phyloP scores from a whole-genome alignment of 129 eudicot species.

The Centaurea solstitialis region DNA sequence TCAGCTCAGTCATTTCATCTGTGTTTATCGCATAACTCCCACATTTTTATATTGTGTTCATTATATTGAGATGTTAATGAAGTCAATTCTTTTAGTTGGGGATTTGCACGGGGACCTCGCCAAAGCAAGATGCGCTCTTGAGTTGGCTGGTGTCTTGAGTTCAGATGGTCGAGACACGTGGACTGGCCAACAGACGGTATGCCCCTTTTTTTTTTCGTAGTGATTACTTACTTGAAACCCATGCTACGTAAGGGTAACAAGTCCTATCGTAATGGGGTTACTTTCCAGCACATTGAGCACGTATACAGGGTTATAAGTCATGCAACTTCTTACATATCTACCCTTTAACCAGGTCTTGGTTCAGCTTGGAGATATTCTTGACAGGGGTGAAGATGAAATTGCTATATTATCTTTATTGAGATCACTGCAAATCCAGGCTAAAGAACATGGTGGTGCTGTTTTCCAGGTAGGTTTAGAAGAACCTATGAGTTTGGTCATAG shows the following conservation, averaged over 20 bases:
- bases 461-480: constrained; percentile 62
- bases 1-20: not conserved
- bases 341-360: constrained; percentile 66
- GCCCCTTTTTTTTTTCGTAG: constrained; percentile 12
- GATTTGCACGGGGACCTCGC: constrained; percentile 96
- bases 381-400: constrained; percentile 97
- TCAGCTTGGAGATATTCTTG: constrained; percentile 98
- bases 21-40: constrained; percentile 14
- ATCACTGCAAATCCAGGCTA: constrained; percentile 90
- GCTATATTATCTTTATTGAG: constrained; percentile 86
- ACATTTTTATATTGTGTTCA: not conserved
- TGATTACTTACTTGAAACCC: not conserved
- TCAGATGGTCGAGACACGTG: constrained; percentile 81
- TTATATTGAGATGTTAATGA: constrained; percentile 2
- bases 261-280: constrained; percentile 5
- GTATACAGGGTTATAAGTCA: not conserved
- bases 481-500: not conserved
- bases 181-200: constrained; percentile 89
- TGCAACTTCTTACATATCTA: not conserved
- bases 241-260: not conserved
- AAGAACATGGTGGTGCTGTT: constrained; percentile 90
- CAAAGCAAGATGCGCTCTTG: constrained; percentile 84
- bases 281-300: not conserved
- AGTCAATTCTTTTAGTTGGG: constrained; percentile 56
- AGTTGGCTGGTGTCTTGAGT: constrained; percentile 96